phyloP scores from a whole-genome alignment of 345 rosid genomes.

The Luvunga scandens region DNA sequence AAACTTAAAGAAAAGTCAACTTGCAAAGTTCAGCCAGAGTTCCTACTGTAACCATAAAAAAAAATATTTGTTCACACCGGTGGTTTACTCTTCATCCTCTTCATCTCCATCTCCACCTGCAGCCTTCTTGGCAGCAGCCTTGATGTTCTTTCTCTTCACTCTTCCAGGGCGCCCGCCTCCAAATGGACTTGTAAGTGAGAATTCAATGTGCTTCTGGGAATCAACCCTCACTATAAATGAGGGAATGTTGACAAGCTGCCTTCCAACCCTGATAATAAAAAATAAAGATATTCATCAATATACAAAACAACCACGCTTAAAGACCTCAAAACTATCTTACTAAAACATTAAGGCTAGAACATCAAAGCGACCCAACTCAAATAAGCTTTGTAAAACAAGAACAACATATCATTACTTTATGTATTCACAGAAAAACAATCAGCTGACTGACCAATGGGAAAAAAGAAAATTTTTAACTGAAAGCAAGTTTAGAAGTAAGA shows the following conservation, averaged over 20 bases:
- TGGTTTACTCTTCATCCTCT: conserved; percentile 28
- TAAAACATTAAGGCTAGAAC: neutral
- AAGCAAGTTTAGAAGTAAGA: too few species aligned
- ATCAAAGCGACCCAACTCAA: neutral
- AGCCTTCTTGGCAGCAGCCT: conserved; percentile 38
- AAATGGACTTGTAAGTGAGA: conserved; percentile 30
- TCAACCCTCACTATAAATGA: conserved; percentile 41
- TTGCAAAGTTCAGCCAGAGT: neutral
- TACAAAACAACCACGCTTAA: neutral
- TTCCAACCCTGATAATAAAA: conserved; percentile 29
- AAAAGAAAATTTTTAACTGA: neutral
- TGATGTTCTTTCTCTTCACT: conserved; percentile 42
- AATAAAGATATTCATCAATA: neutral
- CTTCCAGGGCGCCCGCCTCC: conserved; percentile 39
- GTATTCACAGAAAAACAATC: neutral
- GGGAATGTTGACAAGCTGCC: conserved; percentile 38
- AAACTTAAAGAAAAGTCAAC: neutral
- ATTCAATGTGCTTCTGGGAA: conserved; percentile 38
- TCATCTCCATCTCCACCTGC: conserved; percentile 45
- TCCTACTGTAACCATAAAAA: conserved; percentile 2
- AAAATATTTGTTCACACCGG: neutral
- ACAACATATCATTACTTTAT: neutral
- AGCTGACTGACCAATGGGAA: neutral
- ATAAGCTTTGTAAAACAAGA: neutral
- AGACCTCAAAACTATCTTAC: neutral